Percentiles rank a stretch among this genome's conserved stretches.
phyloP scores from a whole-genome alignment of 345 rosid genomes.

The Brassica napus region Da-Ae NC_063450.1:44958501-44959000 shows the following conservation, averaged over 20 bases:
- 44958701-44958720: constrained; percentile 84
- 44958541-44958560: neutral
- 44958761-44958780: constrained; percentile 47
- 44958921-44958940: constrained; percentile 56
- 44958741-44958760: constrained; percentile 57
- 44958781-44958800: constrained; percentile 36
- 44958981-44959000: constrained; percentile 77
- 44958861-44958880: constrained; percentile 31
- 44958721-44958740: constrained; percentile 69
- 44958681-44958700: constrained; percentile 69
- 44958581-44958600: neutral
- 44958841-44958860: constrained; percentile 32
- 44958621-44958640: neutral
- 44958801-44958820: constrained; percentile 33
- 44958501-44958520: neutral
- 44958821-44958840: constrained; percentile 9
- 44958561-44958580: constrained; percentile 16
- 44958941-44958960: constrained; percentile 66
- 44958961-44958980: constrained; percentile 74
- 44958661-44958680: constrained; percentile 69
- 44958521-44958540: constrained; percentile 15
- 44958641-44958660: constrained; percentile 51
- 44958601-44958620: neutral
- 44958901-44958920: constrained; percentile 43
- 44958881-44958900: constrained; percentile 36